Evolutionary conservation across 1,284 basidiomycete species (phyloP).

Genomic region (Sanghuangporus baumii): DNA sequence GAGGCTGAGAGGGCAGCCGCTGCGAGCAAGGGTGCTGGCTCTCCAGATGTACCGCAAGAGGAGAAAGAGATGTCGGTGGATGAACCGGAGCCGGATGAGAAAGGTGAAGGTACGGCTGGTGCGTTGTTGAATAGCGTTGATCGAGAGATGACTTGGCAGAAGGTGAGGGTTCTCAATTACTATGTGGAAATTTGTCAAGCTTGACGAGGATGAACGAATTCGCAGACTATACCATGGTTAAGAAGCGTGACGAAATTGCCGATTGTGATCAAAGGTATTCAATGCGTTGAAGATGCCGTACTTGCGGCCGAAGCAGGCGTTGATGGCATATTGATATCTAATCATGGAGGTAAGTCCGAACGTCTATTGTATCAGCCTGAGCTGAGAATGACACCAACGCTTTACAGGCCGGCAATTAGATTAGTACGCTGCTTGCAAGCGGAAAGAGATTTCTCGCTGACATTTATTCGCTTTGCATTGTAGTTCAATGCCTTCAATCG

Average conservation of each 20-base stretch:
- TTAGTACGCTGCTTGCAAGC: constrained; percentile 42
- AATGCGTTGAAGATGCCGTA: constrained; percentile 82
- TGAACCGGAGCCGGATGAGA: constrained; percentile 31
- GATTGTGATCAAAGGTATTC: constrained; percentile 77
- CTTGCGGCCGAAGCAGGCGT: constrained; percentile 82
- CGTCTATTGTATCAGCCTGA: constrained; percentile 21
- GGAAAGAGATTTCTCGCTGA: not conserved
- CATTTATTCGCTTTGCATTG: not conserved
- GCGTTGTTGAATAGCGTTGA: constrained; percentile 61
- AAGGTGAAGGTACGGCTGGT: constrained; percentile 50
- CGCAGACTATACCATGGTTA: constrained; percentile 74
- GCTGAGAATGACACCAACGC: constrained; percentile 22
- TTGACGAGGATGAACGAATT: constrained; percentile 6
- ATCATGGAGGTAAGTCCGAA: constrained; percentile 73
- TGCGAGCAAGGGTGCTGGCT: constrained; percentile 38
- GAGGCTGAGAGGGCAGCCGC: constrained; percentile 23
- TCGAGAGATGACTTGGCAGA: constrained; percentile 68
- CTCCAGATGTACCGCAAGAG: constrained; percentile 29
- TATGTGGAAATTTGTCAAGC: constrained; percentile 1
- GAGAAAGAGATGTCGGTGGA: constrained; percentile 30
- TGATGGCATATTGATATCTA: constrained; percentile 87
- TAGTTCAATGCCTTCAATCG: constrained; percentile 66
- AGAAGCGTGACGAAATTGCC: constrained; percentile 71
- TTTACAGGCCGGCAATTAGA: constrained; percentile 72
- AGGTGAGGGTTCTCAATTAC: constrained; percentile 30